Evolutionary conservation across 805 yeast genomes (phyloP).

Genomic region (Alloascoidea hylecoeti): DNA sequence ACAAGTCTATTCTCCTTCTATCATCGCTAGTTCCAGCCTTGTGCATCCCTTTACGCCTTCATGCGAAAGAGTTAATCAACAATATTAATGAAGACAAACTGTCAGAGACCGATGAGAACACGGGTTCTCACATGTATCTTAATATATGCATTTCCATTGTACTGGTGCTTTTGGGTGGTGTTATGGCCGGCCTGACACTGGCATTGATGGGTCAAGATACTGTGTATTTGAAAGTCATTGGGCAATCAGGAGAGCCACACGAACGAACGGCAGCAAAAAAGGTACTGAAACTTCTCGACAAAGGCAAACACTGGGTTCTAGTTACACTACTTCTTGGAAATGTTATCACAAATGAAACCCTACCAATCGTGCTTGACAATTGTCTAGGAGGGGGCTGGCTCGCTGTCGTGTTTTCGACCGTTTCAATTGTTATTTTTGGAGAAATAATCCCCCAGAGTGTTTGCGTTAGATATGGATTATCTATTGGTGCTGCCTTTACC

Average conservation of each 20-base stretch:
- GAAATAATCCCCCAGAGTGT: constrained; percentile 75
- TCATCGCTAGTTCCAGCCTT: no score
- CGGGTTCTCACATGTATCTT: not conserved
- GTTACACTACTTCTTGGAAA: constrained; percentile 61
- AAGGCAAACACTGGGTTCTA: constrained; percentile 73
- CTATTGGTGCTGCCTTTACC: constrained; percentile 62
- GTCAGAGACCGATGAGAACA: not conserved
- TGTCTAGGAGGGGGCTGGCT: constrained; percentile 79
- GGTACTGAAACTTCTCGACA: constrained; percentile 45
- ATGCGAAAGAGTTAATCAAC: no score
- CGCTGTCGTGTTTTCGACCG: constrained; percentile 71
- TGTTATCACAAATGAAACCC: constrained; percentile 70
- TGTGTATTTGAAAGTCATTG: constrained; percentile 65
- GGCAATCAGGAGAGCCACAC: constrained; percentile 39
- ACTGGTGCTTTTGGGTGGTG: constrained; percentile 63
- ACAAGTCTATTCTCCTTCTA: no score
- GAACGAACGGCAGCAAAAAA: constrained; percentile 46
- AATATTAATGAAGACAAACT: not conserved
- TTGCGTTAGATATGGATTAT: constrained; percentile 68
- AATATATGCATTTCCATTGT: constrained; percentile 34
- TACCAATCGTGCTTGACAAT: constrained; percentile 67
- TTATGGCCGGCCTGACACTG: constrained; percentile 70
- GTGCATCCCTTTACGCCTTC: no score
- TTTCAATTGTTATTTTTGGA: constrained; percentile 66
- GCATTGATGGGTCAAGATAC: constrained; percentile 85